phyloP scores from a whole-genome alignment of 768 basidiomycete species.

The Floccularia luteovirens region DNA sequence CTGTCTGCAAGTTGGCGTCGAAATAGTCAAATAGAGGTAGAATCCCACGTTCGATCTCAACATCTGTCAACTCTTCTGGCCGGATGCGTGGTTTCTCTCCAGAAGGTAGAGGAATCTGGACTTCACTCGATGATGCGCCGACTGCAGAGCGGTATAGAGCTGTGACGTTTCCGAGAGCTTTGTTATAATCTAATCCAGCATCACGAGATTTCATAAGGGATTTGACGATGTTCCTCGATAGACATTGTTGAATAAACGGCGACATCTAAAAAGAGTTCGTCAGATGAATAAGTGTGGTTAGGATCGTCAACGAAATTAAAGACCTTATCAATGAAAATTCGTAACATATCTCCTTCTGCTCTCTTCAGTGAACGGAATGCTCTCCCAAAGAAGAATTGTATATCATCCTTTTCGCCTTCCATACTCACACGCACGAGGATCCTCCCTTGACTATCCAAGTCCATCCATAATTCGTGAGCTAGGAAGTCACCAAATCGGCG shows the following conservation, averaged over 20 bases:
- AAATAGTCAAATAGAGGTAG: constrained; percentile 92
- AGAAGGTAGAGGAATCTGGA: constrained; percentile 69
- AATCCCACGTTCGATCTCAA: constrained; percentile 93
- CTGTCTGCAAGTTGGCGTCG: constrained; percentile 84
- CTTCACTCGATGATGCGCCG: constrained; percentile 57
- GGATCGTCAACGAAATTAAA: constrained; percentile 8
- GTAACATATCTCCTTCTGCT: constrained; percentile 91
- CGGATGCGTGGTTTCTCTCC: constrained; percentile 72
- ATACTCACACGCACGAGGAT: constrained; percentile 87
- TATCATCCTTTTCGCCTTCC: constrained; percentile 99
- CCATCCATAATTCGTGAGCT: constrained; percentile 88
- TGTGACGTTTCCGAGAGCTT: constrained; percentile 75
- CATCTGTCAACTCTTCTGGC: constrained; percentile 80
- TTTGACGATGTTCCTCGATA: constrained; percentile 73
- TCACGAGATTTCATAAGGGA: constrained; percentile 60
- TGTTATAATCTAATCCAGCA: constrained; percentile 76
- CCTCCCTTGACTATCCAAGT: constrained; percentile 80
- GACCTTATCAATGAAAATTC: constrained; percentile 97
- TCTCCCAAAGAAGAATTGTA: constrained; percentile 94
- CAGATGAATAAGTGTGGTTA: background rate
- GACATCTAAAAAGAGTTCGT: constrained; percentile 59
- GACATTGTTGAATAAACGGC: constrained; percentile 82
- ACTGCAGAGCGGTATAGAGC: constrained; percentile 78
- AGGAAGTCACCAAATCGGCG: constrained; percentile 82
- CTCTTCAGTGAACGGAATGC: constrained; percentile 91